Base-by-base conservation (phyloP, 768 basidiomycete species). In the Amanita inopinata region DNA sequence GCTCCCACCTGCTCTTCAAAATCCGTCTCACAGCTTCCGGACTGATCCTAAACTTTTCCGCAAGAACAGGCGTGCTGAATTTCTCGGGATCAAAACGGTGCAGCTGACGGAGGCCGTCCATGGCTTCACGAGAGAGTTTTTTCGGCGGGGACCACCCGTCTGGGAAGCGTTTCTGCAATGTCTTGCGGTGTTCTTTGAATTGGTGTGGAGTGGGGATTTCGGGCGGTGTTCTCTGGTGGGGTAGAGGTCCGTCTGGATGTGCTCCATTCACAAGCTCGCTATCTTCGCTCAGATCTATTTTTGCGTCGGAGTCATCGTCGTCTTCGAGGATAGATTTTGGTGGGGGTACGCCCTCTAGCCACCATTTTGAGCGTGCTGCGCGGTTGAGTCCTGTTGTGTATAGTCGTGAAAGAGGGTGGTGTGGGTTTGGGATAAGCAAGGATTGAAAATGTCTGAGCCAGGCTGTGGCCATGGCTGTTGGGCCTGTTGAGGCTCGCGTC, bases 21-120 rank as follows among this genome's bases (percentile, higher is more conserved):
- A 92, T 86, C 53, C 89, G 65, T 47, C 81, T 65, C 27, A 90
- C 80, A 7, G 82, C 85, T 64, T 92, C 89, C 25, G 82, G 76
- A 51, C 80, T 83, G 56, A 90, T 76, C 56, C 68, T 78, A 62
- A 91, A 91, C 55, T 73, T 73, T 46, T 80, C 73, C 11, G 85
- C 79, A n/a, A 92, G 73, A 0, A 76, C 61, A 19, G 76, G 69
- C 9, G 80, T 81, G 25, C 69, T 72, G 62, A 82, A 88, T 35
- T 61, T 72, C 36, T 65, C 67, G 5, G 80, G 77, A 53, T 90
- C 78, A 33, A 77, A 56, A 30, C 61, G 60, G 56, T 88, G 73
- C 43, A 91, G 66, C 34, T 75, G 68, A 28, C 83, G 75, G 46
- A 92, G 59, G 11, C 80, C 78, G 49, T 82, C 80, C 87, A 91